A percentile compares a stretch with the other conserved stretches of the same genome.
phyloP scores from a whole-genome alignment of 352 stramenopile genomes.

The Phytophthora agathidicida region DNA sequence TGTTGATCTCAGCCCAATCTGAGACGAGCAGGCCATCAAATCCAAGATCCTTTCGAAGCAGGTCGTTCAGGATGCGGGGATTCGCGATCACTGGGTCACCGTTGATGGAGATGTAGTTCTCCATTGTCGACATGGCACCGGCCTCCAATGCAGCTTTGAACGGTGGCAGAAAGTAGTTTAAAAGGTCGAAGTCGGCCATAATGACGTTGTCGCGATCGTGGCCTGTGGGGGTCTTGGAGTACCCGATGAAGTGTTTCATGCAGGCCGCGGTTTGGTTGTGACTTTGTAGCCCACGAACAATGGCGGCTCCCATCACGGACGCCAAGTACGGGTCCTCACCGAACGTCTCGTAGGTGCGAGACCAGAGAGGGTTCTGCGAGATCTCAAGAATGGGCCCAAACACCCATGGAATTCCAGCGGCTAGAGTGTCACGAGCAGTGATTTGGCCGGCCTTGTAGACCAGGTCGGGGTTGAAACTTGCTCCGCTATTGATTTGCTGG shows the following conservation, averaged over 20 bases:
- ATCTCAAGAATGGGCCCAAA: slow-evolving; percentile 89
- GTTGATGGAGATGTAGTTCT: slow-evolving; percentile 92
- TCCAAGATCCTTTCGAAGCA: slow-evolving; percentile 79
- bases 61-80: slow-evolving; percentile 63
- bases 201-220: slow-evolving; percentile 82
- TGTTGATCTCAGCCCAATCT: slow-evolving; percentile 93
- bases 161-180: slow-evolving; percentile 83
- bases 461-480: slow-evolving; percentile 86
- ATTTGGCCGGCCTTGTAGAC: slow-evolving; percentile 66
- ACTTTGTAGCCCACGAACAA: slow-evolving; percentile 82
- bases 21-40: slow-evolving; percentile 91
- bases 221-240: slow-evolving; percentile 70
- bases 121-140: slow-evolving; percentile 88
- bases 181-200: slow-evolving; percentile 66
- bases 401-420: slow-evolving; percentile 87
- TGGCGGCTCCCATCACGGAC: slow-evolving; percentile 20
- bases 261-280: slow-evolving; percentile 68
- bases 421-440: slow-evolving; percentile 81
- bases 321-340: slow-evolving; percentile 78
- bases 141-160: slow-evolving; percentile 82
- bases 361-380: slow-evolving; percentile 84
- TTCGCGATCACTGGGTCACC: slow-evolving; percentile 89
- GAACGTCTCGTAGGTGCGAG: slow-evolving; percentile 92
- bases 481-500: slow-evolving; percentile 87
- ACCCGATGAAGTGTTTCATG: slow-evolving; percentile 89